These are phyloP conservation scores for Scheffersomyces spartinae DNA, from an alignment of 805 yeast genomes.

Conservation along the genomic window DNA sequence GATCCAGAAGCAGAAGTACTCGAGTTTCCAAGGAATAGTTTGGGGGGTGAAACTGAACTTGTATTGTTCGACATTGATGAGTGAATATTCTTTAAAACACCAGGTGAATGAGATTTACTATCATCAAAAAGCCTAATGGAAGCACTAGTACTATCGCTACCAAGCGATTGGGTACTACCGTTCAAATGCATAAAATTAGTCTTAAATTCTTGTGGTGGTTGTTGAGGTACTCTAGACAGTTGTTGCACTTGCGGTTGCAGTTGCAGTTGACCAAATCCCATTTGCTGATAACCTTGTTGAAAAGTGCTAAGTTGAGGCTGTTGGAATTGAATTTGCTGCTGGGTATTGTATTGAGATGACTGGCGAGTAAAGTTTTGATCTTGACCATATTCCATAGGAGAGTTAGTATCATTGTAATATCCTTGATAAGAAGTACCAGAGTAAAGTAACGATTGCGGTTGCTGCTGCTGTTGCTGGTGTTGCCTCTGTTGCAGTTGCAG, in stretches of 20 bases:
- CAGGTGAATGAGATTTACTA: constrained; percentile 9
- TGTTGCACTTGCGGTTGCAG: constrained; percentile 5
- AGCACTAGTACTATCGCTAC: constrained; percentile 4
- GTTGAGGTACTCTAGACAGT: too few relatives aligned
- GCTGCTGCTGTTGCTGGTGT: constrained; percentile 2
- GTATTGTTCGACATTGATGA: too few relatives aligned
- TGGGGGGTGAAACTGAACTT: too few relatives aligned
- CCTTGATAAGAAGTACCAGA: too few relatives aligned
- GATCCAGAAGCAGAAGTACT: too few relatives aligned
- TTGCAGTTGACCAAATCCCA: too few relatives aligned
- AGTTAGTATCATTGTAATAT: too few relatives aligned
- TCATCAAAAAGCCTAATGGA: constrained; percentile 10
- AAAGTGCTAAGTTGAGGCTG: constrained; percentile 3
- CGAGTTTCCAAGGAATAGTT: too few relatives aligned
- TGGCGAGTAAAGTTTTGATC: not conserved
- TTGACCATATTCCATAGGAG: too few relatives aligned
- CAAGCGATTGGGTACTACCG: constrained; percentile 10
- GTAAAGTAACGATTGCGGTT: constrained; percentile 2
- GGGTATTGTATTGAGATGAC: constrained; percentile 3
- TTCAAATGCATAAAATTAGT: constrained; percentile 8
- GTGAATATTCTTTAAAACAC: too few relatives aligned
- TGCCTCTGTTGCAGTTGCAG: constrained; percentile 4
- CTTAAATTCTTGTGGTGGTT: constrained; percentile 8
- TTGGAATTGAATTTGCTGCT: constrained; percentile 3
- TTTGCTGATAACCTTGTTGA: constrained; percentile 3